A percentile compares a stretch with the other conserved stretches of the same genome.
phyloP scores from a whole-genome alignment of 148 eudicot genomes.

The Drosera capensis region DNA sequence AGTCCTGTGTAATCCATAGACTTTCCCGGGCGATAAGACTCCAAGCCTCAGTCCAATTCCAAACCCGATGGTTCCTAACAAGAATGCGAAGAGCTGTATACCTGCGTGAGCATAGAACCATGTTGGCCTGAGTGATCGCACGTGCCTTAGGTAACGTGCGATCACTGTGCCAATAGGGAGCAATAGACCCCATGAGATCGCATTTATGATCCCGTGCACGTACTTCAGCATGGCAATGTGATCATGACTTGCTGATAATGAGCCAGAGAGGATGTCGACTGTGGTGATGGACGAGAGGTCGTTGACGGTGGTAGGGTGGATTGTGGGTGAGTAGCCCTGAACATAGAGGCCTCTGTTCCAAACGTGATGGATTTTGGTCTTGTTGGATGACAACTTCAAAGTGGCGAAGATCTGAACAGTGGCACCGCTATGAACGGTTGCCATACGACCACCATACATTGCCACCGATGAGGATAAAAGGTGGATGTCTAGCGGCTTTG shows the following conservation, averaged over 20 bases:
- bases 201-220: conserved; percentile 58
- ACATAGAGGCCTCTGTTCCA: conserved; percentile 95
- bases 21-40: conserved; percentile 56
- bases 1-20: conserved; percentile 57
- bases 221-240: conserved; percentile 30
- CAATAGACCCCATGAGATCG: conserved; percentile 70
- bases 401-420: conserved; percentile 58
- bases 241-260: conserved; percentile 10
- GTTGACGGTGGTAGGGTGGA: conserved; percentile 58
- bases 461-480: conserved; percentile 59
- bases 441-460: conserved; percentile 76
- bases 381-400: conserved; percentile 45
- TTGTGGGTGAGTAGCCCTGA: conserved; percentile 95
- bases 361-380: conserved; percentile 51
- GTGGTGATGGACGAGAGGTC: conserved; percentile 69
- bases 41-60: conserved; percentile 69
- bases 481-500: conserved; percentile 65
- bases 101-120: conserved; percentile 91
- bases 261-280: conserved; percentile 53
- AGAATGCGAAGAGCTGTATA: conserved; percentile 48
- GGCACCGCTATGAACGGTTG: conserved; percentile 80
- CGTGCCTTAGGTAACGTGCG: conserved; percentile 69
- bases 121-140: conserved; percentile 48
- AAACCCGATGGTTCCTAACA: conserved; percentile 63
- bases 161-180: conserved; percentile 57